A percentile compares a stretch with the other conserved stretches of the same genome.
Evolutionary conservation across 441 rosid species (phyloP).

Genomic region (Populus hybrid): DNA sequence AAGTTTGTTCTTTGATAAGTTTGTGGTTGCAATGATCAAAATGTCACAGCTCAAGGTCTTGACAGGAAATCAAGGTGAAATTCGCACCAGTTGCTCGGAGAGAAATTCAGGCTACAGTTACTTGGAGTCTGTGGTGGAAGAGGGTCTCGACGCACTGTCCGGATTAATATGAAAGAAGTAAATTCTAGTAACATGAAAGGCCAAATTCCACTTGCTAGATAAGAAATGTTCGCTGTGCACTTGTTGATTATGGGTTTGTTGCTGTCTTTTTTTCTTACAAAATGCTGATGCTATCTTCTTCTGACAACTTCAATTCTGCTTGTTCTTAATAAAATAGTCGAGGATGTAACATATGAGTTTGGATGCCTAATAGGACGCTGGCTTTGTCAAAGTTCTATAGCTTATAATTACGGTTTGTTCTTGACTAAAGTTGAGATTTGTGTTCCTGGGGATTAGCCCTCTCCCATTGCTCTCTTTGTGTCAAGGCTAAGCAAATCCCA

Average conservation of each 20-base stretch:
- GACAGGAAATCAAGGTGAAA: slow-evolving; percentile 60
- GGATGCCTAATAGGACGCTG: neutral
- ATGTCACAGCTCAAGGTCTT: slow-evolving; percentile 70
- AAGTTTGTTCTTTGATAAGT: slow-evolving; percentile 59
- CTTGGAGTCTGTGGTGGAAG: slow-evolving; percentile 46
- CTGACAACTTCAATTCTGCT: neutral
- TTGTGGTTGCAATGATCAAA: slow-evolving; percentile 53
- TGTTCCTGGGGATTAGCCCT: too few species aligned
- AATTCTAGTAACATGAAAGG: neutral
- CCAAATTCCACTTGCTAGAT: neutral
- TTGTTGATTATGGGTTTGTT: neutral
- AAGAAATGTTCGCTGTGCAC: neutral
- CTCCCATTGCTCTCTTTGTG: too few species aligned
- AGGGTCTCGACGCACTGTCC: slow-evolving; percentile 29
- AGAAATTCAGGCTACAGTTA: slow-evolving; percentile 40
- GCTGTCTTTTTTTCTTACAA: neutral
- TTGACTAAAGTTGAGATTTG: too few species aligned
- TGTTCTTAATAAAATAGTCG: neutral
- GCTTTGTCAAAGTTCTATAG: neutral
- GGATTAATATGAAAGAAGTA: neutral
- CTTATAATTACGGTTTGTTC: too few species aligned
- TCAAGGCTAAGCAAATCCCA: too few species aligned
- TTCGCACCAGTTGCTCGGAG: slow-evolving; percentile 62
- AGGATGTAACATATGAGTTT: neutral
- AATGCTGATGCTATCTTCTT: neutral